Base-by-base conservation (phyloP, 805 yeast species). In the Pichia scutulata region DNA sequence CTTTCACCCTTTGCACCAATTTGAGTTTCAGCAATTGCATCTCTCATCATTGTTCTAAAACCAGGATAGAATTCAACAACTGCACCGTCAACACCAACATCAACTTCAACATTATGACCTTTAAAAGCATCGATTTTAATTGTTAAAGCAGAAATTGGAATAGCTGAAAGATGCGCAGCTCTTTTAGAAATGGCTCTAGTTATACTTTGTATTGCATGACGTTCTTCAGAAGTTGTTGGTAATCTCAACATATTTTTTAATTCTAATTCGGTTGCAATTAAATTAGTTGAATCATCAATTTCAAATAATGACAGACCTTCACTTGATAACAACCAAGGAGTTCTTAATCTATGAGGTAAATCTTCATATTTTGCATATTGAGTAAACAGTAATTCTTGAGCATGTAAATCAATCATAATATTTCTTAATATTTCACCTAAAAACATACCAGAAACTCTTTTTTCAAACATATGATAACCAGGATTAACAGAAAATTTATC, bases 41-140 rank as follows among this genome's bases (percentile, higher is more conserved):
- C 89, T 63, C 92, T 79, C 55, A 92, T 71, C 76, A 80, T 78
- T 13, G 83, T 78, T 70, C 84, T 82, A 70, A 86, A 92, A 24
- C 92, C 90, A 18, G 99, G 99, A 67, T 90, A 93, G 63, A 80
- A 86, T 69, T 92, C 96, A 46, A 92, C 84, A 49, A 92, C 93
- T 3, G 96, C 84, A 37, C 99, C 99, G 67, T 92, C 98, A 53
- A 90, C 90, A 52, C 97, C 98, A 57, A 93, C 80, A 66, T 92
- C 98, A 46, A 92, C 89, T 61, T 83, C 87, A 37, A 56, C 55
- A 53, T 78, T 80, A 59, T 84, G 86, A 49, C 76, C 80, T 43
- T 77, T 76, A 47, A 89, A 77, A 16, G 92, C 84, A 47, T 73
- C 75, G 1, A 90, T 84, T 67, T 80, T 80, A 47, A 75, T 70